Evolutionary conservation across 1,139 yeast species (phyloP).

Genomic region (Hyphopichia buzzinii): DNA sequence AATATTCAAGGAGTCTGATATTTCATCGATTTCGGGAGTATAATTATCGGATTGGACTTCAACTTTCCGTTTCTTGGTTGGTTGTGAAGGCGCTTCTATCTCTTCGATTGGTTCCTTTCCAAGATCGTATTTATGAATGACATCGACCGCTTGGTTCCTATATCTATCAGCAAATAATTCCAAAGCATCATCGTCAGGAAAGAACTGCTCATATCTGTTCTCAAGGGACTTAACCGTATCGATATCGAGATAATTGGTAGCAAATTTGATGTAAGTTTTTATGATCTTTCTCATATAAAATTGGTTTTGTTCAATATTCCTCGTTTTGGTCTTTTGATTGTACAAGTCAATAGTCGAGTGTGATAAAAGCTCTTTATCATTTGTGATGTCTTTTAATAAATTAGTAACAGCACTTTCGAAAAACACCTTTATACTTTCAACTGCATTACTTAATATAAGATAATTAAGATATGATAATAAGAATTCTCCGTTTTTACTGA

Average conservation of each 20-base stretch:
- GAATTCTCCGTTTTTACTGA: conserved; percentile 57
- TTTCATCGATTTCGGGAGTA: conserved; percentile 7
- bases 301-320: conserved; percentile 22
- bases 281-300: conserved; percentile 23
- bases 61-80: conserved; percentile 21
- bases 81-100: conserved; percentile 17
- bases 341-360: conserved; percentile 19
- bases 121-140: conserved; percentile 44
- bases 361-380: conserved; percentile 7
- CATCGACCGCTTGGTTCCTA: conserved; percentile 39
- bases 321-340: conserved; percentile 16
- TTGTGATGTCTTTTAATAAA: conserved; percentile 35
- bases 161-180: conserved; percentile 46
- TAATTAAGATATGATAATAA: conserved; percentile 71
- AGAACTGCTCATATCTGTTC: conserved; percentile 60
- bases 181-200: conserved; percentile 57
- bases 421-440: conserved; percentile 76
- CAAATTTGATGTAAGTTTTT: conserved; percentile 19
- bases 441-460: conserved; percentile 69
- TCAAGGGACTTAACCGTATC: conserved; percentile 67
- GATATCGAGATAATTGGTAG: conserved; percentile 56
- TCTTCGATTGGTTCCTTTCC: conserved; percentile 24
- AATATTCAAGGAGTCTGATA: conserved; percentile 3
- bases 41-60: conserved; percentile 10
- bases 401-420: conserved; percentile 58